Evolutionary conservation across 2,329 filamentous ascomycete species (phyloP).

Genomic region (Verticillium dahliae): DNA sequence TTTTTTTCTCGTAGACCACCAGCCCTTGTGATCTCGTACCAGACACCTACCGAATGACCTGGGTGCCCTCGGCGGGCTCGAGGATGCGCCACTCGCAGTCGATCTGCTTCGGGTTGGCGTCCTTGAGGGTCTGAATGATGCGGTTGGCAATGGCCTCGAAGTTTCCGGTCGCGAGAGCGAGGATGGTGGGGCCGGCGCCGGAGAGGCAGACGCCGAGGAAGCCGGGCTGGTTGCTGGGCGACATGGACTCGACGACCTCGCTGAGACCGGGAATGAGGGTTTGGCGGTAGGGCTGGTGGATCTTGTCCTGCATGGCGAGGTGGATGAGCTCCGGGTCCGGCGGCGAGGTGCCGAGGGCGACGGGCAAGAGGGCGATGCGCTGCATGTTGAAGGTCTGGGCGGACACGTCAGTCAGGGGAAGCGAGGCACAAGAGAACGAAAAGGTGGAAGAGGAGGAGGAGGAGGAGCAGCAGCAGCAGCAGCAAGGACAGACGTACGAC

Average conservation of each 20-base stretch:
- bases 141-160: conserved; percentile 80
- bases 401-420: too few species aligned
- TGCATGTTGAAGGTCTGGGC: conserved; percentile 80
- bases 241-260: conserved; percentile 87
- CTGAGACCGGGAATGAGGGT: conserved; percentile 85
- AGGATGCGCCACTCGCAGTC: conserved; percentile 81
- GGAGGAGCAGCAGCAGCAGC: too few species aligned
- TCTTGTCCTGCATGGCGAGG: conserved; percentile 96
- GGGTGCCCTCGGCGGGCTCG: conserved; percentile 73
- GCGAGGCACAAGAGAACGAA: neutral
- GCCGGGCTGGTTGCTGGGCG: conserved; percentile 77
- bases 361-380: conserved; percentile 82
- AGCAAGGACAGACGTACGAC: conserved; percentile 53
- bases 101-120: conserved; percentile 56
- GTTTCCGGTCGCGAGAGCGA: conserved; percentile 84
- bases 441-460: neutral
- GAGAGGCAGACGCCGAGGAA: conserved; percentile 92
- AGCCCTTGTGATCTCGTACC: neutral
- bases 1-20: neutral
- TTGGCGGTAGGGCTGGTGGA: conserved; percentile 94
- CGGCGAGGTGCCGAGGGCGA: conserved; percentile 81
- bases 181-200: conserved; percentile 88
- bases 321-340: conserved; percentile 92
- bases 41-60: conserved; percentile 29
- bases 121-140: conserved; percentile 68